Percentiles rank a stretch among this genome's conserved stretches.
These are phyloP conservation scores for Meyerozyma sp. DNA, from an alignment of 1,139 yeast genomes.

Conservation along the genomic window DNA sequence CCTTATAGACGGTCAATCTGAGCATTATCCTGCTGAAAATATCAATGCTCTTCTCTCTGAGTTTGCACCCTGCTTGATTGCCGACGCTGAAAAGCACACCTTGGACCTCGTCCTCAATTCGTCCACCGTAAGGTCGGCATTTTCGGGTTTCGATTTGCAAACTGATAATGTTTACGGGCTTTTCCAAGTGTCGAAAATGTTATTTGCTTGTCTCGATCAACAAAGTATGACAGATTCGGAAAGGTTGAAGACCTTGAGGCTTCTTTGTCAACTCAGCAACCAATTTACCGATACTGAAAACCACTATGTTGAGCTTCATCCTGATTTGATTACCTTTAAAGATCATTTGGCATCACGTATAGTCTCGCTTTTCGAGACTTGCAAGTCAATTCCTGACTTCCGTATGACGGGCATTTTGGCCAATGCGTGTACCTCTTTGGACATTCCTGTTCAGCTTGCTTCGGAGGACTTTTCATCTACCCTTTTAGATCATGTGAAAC, in stretches of 20 bases:
- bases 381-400: background rate
- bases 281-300: conserved; percentile 51
- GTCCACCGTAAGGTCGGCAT: conserved; percentile 21
- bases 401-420: background rate
- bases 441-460: background rate
- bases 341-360: background rate
- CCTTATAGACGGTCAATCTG: conserved; percentile 31
- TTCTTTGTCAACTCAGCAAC: conserved; percentile 37
- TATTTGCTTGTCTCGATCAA: conserved; percentile 7
- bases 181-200: conserved; percentile 18
- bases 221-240: background rate
- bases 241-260: conserved; percentile 5
- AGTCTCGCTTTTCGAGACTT: background rate
- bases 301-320: conserved; percentile 24
- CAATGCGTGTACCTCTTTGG: background rate
- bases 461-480: background rate
- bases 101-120: conserved; percentile 25
- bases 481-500: conserved; percentile 1
- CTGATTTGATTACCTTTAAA: background rate
- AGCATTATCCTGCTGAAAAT: conserved; percentile 18
- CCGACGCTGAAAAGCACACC: conserved; percentile 11
- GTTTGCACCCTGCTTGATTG: conserved; percentile 17
- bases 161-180: conserved; percentile 34
- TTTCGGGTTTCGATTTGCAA: conserved; percentile 23
- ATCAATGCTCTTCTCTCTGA: conserved; percentile 33